Evolutionary conservation across 139 green algal species (phyloP), one percentile per base, ranked within the genome.

Genomic region (Coelastrella sp.): DNA sequence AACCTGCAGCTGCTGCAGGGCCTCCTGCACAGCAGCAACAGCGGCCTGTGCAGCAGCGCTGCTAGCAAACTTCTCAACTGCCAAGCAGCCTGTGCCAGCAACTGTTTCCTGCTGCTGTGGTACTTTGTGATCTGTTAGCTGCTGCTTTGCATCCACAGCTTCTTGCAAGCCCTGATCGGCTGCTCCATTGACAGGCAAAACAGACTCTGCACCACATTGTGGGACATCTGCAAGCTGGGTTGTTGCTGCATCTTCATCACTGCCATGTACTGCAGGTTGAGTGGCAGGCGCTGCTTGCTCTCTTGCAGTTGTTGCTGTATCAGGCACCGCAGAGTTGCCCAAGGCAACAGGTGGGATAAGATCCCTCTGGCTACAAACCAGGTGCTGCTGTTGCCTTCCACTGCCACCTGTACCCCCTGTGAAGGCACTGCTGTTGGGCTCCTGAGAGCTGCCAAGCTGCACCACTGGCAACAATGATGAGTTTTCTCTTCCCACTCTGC

Each of bases 391-490:
- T 21, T 64, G 53, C 30, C 53, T 64, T 19, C 53, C 53, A 21
- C 53, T 64, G 2, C 53, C 53, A 6, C 17, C 53, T 64, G 53
- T 64, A 9, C 17, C 53, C 21, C 53, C 53, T 2, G 53, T 64
- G 53, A 64, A 27, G 27, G 53, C 53, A 64, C 53, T 64, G 53
- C 53, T 64, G 53, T 64, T 64, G 17, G 53, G 53, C 53, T 64
- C 53, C 53, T 64, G 53, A 64, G 53, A 64, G 53, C 53, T 9
- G 27, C 53, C 53, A 64, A 64, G 53, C 53, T 32, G 53, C 21
- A 64, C 53, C 19, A 21, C 19, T 21, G 11, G 4, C 6, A 27
- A 5, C 53, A 64, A 1, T 3, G 21, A 19, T 34, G 53, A 27
- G 21, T 21, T 21, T 21, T 64, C 53, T 27, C 53, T 64, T 21